Evolutionary conservation across 2,329 filamentous ascomycete genomes (phyloP).

Genomic region (Botrytis deweyae): DNA sequence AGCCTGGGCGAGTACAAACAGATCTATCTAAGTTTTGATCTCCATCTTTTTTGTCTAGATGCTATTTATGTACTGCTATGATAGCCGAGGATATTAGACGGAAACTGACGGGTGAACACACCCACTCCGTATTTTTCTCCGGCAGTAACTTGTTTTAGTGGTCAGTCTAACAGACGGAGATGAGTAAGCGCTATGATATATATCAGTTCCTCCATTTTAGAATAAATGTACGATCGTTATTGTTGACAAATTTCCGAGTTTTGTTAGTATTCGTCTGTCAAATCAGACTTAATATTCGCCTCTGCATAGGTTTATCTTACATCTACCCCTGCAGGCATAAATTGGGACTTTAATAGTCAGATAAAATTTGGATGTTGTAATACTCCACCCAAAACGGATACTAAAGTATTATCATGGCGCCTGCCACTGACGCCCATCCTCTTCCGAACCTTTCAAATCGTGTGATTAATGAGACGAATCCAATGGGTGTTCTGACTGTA

Average conservation of each 20-base stretch:
- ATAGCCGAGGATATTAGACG: background rate
- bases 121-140: background rate
- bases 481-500: background rate
- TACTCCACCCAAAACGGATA: background rate
- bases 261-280: background rate
- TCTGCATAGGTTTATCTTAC: background rate
- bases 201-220: background rate
- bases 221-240: background rate
- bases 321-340: no score
- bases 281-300: background rate
- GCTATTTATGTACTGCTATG: background rate
- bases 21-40: background rate
- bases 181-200: conserved; percentile 2
- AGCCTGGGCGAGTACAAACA: background rate
- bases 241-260: background rate
- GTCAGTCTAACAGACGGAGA: background rate
- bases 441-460: conserved; percentile 22
- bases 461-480: conserved; percentile 25
- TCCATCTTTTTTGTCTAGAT: background rate
- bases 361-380: background rate
- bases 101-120: background rate
- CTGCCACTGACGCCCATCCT: conserved; percentile 16
- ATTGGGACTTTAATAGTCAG: background rate
- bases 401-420: background rate
- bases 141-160: background rate